Conservation (phyloP, 2,329 filamentous ascomycete species). For the Aspergillus sp. region DNA sequence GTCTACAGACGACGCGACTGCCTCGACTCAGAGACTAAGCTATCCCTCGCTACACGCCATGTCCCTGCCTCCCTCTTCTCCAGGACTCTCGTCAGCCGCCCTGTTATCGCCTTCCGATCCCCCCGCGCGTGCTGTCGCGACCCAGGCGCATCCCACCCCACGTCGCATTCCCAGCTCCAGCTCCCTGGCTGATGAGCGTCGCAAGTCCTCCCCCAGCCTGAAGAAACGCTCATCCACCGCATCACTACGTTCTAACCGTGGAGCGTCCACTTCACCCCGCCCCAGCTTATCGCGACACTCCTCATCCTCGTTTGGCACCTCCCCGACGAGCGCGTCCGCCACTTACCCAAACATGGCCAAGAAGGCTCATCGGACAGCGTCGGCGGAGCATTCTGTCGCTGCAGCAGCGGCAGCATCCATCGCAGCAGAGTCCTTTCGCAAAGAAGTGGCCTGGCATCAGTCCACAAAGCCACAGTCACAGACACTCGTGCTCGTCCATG, state of each 20-base stretch:
- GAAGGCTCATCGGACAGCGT: conserved; percentile 26
- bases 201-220: conserved; percentile 37
- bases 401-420: conserved; percentile 60
- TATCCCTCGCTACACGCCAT: conserved; percentile 30
- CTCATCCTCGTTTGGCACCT: conserved; percentile 32
- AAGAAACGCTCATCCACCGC: conserved; percentile 42
- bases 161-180: conserved; percentile 37
- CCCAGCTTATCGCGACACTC: conserved; percentile 38
- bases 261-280: conserved; percentile 31
- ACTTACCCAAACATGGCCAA: conserved; percentile 28
- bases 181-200: conserved; percentile 41
- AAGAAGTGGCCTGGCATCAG: conserved; percentile 68
- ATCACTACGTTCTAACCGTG: conserved; percentile 40
- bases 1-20: conserved; percentile 20
- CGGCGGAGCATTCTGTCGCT: conserved; percentile 26
- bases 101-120: conserved; percentile 29
- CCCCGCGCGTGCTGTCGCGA: conserved; percentile 23
- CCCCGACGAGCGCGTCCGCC: conserved; percentile 24
- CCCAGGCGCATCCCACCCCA: conserved; percentile 24
- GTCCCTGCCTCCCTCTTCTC: conserved; percentile 31
- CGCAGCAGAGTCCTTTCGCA: conserved; percentile 68
- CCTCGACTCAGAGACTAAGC: conserved; percentile 29
- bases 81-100: conserved; percentile 23
- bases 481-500: conserved; percentile 83
- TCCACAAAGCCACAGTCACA: conserved; percentile 49